Conservation (phyloP, 129 eudicot species). For the Arctium minus region DNA sequence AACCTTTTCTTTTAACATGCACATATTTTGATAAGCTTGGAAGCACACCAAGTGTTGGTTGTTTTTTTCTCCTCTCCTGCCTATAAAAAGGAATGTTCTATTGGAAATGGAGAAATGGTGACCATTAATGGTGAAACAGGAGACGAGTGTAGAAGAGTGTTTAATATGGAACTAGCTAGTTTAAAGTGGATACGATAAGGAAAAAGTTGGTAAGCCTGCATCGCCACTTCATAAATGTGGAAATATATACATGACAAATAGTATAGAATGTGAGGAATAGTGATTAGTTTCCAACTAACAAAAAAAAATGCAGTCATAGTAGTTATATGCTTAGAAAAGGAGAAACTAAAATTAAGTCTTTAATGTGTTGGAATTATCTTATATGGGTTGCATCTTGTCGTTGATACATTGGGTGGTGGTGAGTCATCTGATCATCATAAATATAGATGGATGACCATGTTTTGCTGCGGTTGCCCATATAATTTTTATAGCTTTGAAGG, state of each 20-base stretch:
- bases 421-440: not conserved
- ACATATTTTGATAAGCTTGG: not conserved
- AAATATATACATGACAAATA: not conserved
- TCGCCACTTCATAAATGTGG: not conserved
- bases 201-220: too few species aligned
- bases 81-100: not conserved
- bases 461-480: not conserved
- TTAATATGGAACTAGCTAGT: too few species aligned
- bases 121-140: not conserved
- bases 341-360: not conserved
- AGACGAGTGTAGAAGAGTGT: not conserved
- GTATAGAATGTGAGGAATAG: not conserved
- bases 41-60: not conserved
- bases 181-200: too few species aligned
- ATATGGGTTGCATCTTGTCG: too few species aligned
- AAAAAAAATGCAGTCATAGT: not conserved
- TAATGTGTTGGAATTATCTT: too few species aligned
- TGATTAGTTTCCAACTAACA: not conserved
- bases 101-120: not conserved
- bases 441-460: not conserved
- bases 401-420: not conserved
- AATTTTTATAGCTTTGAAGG: constrained; percentile 2
- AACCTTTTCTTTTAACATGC: not conserved
- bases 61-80: not conserved
- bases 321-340: not conserved